A percentile compares a stretch with the other conserved stretches of the same genome.
phyloP scores from a whole-genome alignment of 208 protist genomes.

The Trypanosoma theileri region DNA sequence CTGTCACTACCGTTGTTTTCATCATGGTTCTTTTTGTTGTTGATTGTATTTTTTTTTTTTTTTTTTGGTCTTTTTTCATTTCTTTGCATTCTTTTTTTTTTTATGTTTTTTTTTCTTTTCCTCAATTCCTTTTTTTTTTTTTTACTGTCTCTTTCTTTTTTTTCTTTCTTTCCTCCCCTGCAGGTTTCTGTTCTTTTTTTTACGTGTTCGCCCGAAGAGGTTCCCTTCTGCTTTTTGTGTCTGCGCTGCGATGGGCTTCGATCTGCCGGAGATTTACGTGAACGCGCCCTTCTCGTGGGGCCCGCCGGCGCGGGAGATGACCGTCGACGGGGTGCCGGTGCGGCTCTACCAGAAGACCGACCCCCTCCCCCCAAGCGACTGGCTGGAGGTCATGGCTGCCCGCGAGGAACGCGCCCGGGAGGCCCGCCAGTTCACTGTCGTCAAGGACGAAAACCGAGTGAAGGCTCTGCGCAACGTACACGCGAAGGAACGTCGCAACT shows the following conservation, averaged over 20 bases:
- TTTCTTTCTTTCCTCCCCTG: background rate
- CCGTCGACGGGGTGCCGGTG: slow-evolving; percentile 55
- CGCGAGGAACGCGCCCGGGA: slow-evolving; percentile 36
- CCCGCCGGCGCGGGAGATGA: slow-evolving; percentile 72
- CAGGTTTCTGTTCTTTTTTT: slow-evolving; percentile 10
- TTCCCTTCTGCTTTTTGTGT: background rate
- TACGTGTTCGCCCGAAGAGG: too few species aligned
- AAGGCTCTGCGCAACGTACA: slow-evolving; percentile 61
- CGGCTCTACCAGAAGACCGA: slow-evolving; percentile 72
- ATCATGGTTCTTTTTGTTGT: too few species aligned
- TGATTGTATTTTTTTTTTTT: too few species aligned
- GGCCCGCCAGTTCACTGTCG: slow-evolving; percentile 47
- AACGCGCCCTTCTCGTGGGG: slow-evolving; percentile 79
- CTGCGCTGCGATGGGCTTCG: slow-evolving; percentile 55
- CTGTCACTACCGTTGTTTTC: too few species aligned
- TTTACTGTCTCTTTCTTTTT: background rate
- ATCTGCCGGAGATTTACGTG: slow-evolving; percentile 74
- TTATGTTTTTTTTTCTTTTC: slow-evolving; percentile 24
- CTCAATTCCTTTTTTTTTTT: slow-evolving; percentile 4
- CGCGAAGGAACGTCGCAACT: slow-evolving; percentile 36
- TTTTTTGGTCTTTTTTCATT: too few species aligned
- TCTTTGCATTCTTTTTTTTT: slow-evolving; percentile 8
- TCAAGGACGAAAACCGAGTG: slow-evolving; percentile 67
- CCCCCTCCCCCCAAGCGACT: slow-evolving; percentile 48
- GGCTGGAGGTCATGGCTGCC: slow-evolving; percentile 37